A percentile compares a stretch with the other conserved stretches of the same genome.
Conservation (phyloP, 1,284 basidiomycete genomes). For the Neotropicomus parvogracilis region DNA sequence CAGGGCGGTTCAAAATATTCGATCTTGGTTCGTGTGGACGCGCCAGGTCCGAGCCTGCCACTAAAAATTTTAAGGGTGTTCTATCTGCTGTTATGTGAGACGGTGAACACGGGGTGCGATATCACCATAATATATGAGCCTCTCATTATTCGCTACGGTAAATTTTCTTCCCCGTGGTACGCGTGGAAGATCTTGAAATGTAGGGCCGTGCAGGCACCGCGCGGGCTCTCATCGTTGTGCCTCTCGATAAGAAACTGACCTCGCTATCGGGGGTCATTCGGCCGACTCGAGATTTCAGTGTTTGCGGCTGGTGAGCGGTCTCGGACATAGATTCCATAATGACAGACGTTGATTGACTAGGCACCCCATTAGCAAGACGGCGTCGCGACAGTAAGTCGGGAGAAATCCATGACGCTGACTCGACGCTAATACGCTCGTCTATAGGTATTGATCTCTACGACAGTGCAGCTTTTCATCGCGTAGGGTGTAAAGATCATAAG, state of each 20-base stretch:
- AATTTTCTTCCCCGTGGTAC: background rate
- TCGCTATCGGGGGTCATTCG: background rate
- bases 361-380: slow-evolving; percentile 12
- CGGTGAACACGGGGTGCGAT: background rate
- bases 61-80: no score
- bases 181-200: background rate
- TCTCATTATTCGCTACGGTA: slow-evolving; percentile 34
- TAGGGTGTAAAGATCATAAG: slow-evolving; percentile 47
- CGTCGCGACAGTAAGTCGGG: slow-evolving; percentile 15
- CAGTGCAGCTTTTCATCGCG: slow-evolving; percentile 52
- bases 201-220: background rate
- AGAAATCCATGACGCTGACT: background rate
- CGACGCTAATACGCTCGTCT: background rate
- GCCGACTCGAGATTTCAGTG: slow-evolving; percentile 23
- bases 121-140: slow-evolving; percentile 1
- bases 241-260: slow-evolving; percentile 8
- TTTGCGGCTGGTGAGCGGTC: slow-evolving; percentile 32
- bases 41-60: no score
- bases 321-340: background rate
- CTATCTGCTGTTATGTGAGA: background rate
- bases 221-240: background rate
- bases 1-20: background rate
- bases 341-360: background rate
- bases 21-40: no score
- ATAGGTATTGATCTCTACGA: slow-evolving; percentile 46